These are phyloP conservation scores for Linanthus parryae DNA, from an alignment of 148 eudicot genomes.

Conservation along the genomic window DNA sequence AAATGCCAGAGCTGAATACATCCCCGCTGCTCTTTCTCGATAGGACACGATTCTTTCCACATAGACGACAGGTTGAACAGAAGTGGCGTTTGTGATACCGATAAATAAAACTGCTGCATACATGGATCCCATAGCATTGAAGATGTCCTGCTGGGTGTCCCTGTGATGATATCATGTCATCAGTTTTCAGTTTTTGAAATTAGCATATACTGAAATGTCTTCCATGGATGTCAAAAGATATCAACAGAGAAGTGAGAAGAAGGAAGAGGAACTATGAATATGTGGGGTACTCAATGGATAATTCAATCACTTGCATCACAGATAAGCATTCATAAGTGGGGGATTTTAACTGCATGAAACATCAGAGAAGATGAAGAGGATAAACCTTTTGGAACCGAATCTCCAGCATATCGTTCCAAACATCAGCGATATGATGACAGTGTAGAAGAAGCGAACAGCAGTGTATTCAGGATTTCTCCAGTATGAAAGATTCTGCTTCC, in stretches of 20 bases:
- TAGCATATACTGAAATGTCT: too few species aligned
- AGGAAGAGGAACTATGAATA: too few species aligned
- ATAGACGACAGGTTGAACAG: constrained; percentile 83
- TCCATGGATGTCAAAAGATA: too few species aligned
- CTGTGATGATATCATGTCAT: too few species aligned
- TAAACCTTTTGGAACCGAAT: constrained; percentile 77
- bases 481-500: constrained; percentile 74
- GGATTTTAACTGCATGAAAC: too few species aligned
- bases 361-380: too few species aligned
- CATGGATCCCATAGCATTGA: constrained; percentile 95
- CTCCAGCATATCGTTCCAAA: constrained; percentile 83
- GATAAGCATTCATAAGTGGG: too few species aligned
- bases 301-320: too few species aligned
- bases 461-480: constrained; percentile 82
- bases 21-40: constrained; percentile 89
- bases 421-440: constrained; percentile 70
- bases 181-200: too few species aligned
- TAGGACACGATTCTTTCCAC: constrained; percentile 79
- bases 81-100: constrained; percentile 80
- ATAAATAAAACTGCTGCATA: constrained; percentile 85
- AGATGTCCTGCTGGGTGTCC: constrained; percentile 79
- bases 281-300: too few species aligned
- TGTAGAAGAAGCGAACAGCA: constrained; percentile 76
- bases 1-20: constrained; percentile 86
- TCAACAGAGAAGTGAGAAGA: too few species aligned